A percentile compares a stretch with the other conserved stretches of the same genome.
Evolutionary conservation across 352 stramenopile species (phyloP).

Genomic region (Phytophthora uliginosa): DNA sequence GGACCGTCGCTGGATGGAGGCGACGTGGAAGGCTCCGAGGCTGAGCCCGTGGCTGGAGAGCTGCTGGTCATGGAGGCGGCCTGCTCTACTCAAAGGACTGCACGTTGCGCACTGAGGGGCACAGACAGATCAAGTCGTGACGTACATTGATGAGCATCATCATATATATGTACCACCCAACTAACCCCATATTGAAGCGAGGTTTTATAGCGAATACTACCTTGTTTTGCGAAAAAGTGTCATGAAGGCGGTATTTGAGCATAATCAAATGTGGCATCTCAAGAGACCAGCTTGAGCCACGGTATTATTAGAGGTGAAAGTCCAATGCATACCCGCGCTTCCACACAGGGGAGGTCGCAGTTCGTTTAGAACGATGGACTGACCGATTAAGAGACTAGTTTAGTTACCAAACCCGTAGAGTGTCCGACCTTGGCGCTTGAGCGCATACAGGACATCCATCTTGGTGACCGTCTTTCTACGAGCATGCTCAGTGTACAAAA

Average conservation of each 20-base stretch:
- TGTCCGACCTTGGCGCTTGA: no score
- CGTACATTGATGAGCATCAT: neutral
- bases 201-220: neutral
- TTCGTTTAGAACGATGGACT: no score
- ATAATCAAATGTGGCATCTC: constrained; percentile 10
- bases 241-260: neutral
- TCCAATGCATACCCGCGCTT: no score
- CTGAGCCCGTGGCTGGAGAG: neutral
- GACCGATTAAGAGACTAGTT: no score
- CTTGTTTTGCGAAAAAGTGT: constrained; percentile 2
- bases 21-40: neutral
- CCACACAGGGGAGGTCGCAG: no score
- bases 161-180: neutral
- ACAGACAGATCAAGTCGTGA: neutral
- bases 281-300: no score
- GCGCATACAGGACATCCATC: no score
- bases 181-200: neutral
- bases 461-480: no score
- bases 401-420: no score
- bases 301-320: no score
- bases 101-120: constrained; percentile 3
- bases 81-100: neutral
- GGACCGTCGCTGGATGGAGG: neutral
- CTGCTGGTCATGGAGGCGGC: neutral
- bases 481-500: no score